phyloP scores from a whole-genome alignment of 352 stramenopile genomes.

The Globisporangium cylindrosporum region DNA sequence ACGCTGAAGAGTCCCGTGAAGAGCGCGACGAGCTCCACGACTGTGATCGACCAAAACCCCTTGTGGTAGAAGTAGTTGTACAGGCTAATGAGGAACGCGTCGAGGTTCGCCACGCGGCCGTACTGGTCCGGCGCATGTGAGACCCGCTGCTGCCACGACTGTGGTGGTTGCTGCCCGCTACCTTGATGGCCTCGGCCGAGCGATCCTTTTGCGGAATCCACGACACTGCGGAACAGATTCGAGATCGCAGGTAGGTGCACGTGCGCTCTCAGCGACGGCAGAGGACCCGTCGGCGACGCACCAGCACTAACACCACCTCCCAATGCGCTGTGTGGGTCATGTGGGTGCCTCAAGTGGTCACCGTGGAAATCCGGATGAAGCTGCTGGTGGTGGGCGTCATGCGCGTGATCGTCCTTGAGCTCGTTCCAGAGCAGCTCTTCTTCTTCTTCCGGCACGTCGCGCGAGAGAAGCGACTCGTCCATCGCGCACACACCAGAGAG shows the following conservation, averaged over 20 bases:
- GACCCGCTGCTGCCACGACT: slow-evolving; percentile 13
- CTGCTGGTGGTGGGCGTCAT: slow-evolving; percentile 12
- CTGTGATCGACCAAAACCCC: slow-evolving; percentile 89
- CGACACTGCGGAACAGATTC: slow-evolving; percentile 66
- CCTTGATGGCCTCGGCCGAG: slow-evolving; percentile 19
- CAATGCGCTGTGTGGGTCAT: neutral
- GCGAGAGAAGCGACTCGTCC: slow-evolving; percentile 64
- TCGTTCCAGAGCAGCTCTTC: slow-evolving; percentile 83
- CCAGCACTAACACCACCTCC: neutral
- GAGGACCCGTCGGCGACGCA: slow-evolving; percentile 11
- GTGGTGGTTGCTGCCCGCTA: slow-evolving; percentile 8
- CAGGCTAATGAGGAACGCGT: slow-evolving; percentile 90
- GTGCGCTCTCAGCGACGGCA: slow-evolving; percentile 67
- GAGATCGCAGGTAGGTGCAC: slow-evolving; percentile 78
- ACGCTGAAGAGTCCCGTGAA: slow-evolving; percentile 96
- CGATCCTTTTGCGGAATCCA: slow-evolving; percentile 47
- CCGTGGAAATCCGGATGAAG: slow-evolving; percentile 1
- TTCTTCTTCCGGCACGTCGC: slow-evolving; percentile 40
- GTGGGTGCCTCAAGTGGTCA: neutral
- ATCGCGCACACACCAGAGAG: slow-evolving; percentile 23
- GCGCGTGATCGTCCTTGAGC: slow-evolving; percentile 48
- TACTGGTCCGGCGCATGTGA: slow-evolving; percentile 63
- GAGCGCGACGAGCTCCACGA: slow-evolving; percentile 90
- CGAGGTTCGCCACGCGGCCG: slow-evolving; percentile 80
- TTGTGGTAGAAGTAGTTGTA: slow-evolving; percentile 96